These are phyloP conservation scores for Tephrocybe sp. DNA, from an alignment of 768 basidiomycete genomes.

Conservation along the genomic window DNA sequence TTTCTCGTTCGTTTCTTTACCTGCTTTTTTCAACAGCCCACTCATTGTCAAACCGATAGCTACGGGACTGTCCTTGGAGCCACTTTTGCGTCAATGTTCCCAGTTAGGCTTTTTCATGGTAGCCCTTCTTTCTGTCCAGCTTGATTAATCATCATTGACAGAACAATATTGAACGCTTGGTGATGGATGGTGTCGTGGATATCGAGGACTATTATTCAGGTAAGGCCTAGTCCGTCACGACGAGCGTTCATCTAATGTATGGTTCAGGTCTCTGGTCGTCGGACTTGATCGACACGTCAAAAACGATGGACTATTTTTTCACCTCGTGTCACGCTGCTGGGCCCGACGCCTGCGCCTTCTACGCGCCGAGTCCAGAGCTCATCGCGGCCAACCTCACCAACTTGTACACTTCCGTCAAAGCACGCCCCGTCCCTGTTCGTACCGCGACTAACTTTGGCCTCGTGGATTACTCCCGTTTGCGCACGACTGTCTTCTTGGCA, in stretches of 20 bases:
- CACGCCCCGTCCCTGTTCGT: slow-evolving; percentile 32
- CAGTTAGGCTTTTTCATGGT: slow-evolving; percentile 15
- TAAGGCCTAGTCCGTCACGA: slow-evolving; percentile 12
- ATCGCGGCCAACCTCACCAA: slow-evolving; percentile 34
- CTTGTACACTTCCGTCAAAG: slow-evolving; percentile 29
- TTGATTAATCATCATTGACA: slow-evolving; percentile 6
- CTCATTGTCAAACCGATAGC: slow-evolving; percentile 9
- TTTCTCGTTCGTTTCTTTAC: slow-evolving; percentile 23
- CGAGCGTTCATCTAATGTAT: neutral
- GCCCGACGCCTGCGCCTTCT: slow-evolving; percentile 34
- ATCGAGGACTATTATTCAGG: slow-evolving; percentile 37
- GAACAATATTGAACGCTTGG: slow-evolving; percentile 36
- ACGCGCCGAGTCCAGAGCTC: slow-evolving; percentile 30
- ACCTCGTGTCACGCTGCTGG: slow-evolving; percentile 36
- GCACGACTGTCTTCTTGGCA: slow-evolving; percentile 26
- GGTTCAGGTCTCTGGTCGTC: slow-evolving; percentile 33
- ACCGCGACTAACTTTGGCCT: slow-evolving; percentile 30
- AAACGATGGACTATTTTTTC: slow-evolving; percentile 33
- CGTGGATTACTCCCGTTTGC: slow-evolving; percentile 33
- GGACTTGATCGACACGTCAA: slow-evolving; percentile 36
- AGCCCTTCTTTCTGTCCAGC: too few relatives aligned
- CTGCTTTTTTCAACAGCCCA: neutral
- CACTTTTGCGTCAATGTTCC: slow-evolving; percentile 28
- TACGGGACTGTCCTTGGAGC: slow-evolving; percentile 27
- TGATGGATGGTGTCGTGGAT: slow-evolving; percentile 41